phyloP scores from a whole-genome alignment of 345 rosid species.

The Geranium brycei region DNA sequence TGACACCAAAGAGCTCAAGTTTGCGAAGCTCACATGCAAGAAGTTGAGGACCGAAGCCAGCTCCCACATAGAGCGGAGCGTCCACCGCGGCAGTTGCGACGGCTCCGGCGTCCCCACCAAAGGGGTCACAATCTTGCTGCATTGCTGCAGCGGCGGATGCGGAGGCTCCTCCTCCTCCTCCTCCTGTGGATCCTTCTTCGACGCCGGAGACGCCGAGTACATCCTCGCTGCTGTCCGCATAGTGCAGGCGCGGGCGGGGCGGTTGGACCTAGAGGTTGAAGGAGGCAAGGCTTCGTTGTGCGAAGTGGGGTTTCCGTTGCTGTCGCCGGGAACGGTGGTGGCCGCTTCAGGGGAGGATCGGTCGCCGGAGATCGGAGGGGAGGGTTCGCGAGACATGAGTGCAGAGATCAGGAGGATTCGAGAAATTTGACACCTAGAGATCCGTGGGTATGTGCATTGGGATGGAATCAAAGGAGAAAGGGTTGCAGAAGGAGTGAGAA shows the following conservation, averaged over 20 bases:
- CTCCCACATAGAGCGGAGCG: conserved; percentile 96
- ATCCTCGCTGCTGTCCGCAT: conserved; percentile 71
- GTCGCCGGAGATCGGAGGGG: conserved; percentile 34
- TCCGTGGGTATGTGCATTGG: conserved; percentile 20
- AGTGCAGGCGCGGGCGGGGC: conserved; percentile 95
- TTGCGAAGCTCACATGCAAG: conserved; percentile 63
- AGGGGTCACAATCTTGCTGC: conserved; percentile 56
- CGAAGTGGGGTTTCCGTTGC: conserved; percentile 14
- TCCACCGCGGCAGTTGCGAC: conserved; percentile 85
- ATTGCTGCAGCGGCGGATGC: conserved; percentile 30
- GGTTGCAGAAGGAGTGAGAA: background rate
- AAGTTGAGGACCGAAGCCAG: conserved; percentile 90
- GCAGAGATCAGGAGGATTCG: conserved; percentile 36
- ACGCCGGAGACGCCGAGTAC: conserved; percentile 44
- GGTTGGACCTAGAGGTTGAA: conserved; percentile 43
- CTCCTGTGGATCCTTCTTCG: conserved; percentile 26
- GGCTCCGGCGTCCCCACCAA: conserved; percentile 70
- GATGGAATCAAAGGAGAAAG: background rate
- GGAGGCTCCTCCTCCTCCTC: conserved; percentile 19
- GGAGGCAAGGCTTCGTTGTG: conserved; percentile 15
- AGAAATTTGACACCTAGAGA: conserved; percentile 22
- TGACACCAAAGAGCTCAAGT: conserved; percentile 11
- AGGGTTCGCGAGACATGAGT: conserved; percentile 39
- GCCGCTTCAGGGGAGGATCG: conserved; percentile 25
- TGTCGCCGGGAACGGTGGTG: conserved; percentile 14